These are phyloP conservation scores for Achaetomiella virescens DNA, from an alignment of 495 filamentous ascomycete species.

Conservation along the genomic window DNA sequence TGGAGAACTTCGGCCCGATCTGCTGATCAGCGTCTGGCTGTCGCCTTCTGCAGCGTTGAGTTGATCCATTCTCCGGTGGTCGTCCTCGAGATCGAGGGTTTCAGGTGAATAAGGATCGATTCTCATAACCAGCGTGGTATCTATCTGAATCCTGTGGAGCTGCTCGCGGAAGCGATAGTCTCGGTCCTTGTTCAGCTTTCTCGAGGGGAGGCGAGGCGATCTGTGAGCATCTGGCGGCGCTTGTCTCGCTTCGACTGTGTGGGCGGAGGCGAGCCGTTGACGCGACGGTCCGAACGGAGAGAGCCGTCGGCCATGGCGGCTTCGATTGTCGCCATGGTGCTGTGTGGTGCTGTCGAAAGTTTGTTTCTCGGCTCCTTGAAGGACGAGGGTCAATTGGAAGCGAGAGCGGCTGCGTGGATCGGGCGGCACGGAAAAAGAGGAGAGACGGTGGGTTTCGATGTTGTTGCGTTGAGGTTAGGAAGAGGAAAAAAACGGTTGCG, in stretches of 20 bases:
- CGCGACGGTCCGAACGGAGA: constrained; percentile 23
- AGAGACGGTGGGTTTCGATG: background rate
- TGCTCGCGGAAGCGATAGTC: constrained; percentile 84
- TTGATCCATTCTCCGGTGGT: constrained; percentile 57
- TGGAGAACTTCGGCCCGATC: constrained; percentile 75
- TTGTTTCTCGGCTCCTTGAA: background rate
- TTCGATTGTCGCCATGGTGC: constrained; percentile 30
- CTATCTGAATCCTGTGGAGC: constrained; percentile 78
- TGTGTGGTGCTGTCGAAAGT: constrained; percentile 2
- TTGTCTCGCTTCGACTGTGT: constrained; percentile 79
- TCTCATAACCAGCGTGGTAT: constrained; percentile 78
- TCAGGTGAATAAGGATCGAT: constrained; percentile 71
- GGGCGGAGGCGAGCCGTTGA: constrained; percentile 27
- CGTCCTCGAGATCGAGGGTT: constrained; percentile 63
- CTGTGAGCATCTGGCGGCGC: constrained; percentile 68
- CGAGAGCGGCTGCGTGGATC: background rate
- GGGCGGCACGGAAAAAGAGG: background rate
- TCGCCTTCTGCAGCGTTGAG: constrained; percentile 46
- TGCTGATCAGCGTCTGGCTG: constrained; percentile 48
- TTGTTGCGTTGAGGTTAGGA: background rate
- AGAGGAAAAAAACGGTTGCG: background rate
- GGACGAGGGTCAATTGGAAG: background rate
- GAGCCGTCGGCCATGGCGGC: constrained; percentile 21
- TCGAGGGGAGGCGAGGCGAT: constrained; percentile 62
- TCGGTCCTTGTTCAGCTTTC: constrained; percentile 70